A percentile compares a stretch with the other conserved stretches of the same genome.
phyloP scores from a whole-genome alignment of 164 flowering plant species.

The Hamamelis virginiana region DNA sequence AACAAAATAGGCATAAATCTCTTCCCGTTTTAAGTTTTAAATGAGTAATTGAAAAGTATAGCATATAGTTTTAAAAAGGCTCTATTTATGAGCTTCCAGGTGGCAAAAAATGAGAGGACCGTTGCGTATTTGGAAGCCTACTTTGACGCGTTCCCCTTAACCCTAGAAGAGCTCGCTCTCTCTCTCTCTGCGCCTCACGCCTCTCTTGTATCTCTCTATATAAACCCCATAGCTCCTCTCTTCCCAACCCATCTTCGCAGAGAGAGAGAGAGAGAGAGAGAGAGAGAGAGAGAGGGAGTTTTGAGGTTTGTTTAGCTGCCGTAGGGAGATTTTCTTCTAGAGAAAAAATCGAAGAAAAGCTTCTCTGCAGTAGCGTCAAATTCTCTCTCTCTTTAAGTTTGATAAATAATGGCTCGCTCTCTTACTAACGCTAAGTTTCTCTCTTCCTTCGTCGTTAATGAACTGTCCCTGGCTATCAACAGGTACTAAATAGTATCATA shows the following conservation, averaged over 20 bases:
- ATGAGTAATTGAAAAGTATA: too few species aligned
- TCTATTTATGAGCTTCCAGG: not conserved
- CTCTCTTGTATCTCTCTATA: not conserved
- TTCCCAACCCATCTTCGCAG: not conserved
- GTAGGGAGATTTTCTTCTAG: too few species aligned
- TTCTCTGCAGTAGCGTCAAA: constrained; percentile 17
- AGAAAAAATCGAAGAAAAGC: too few species aligned
- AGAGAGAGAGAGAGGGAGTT: constrained; percentile 2
- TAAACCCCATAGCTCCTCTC: not conserved
- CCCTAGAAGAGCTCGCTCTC: not conserved
- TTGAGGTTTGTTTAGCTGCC: not conserved
- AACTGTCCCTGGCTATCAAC: constrained; percentile 34
- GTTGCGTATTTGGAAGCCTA: too few species aligned
- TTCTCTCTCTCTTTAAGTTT: not conserved
- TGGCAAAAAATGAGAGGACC: not conserved
- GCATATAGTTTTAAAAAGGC: too few species aligned
- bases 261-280: constrained; percentile 1
- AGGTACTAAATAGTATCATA: constrained; percentile 27
- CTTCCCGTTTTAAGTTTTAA: too few species aligned
- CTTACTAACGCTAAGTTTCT: constrained; percentile 53
- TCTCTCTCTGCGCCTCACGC: not conserved
- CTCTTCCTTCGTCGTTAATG: constrained; percentile 43
- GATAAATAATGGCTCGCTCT: constrained; percentile 64
- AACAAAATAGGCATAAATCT: too few species aligned
- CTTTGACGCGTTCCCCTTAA: not conserved